Conservation (phyloP, 1,284 basidiomycete genomes). For the Papiliotrema flavescens region DNA sequence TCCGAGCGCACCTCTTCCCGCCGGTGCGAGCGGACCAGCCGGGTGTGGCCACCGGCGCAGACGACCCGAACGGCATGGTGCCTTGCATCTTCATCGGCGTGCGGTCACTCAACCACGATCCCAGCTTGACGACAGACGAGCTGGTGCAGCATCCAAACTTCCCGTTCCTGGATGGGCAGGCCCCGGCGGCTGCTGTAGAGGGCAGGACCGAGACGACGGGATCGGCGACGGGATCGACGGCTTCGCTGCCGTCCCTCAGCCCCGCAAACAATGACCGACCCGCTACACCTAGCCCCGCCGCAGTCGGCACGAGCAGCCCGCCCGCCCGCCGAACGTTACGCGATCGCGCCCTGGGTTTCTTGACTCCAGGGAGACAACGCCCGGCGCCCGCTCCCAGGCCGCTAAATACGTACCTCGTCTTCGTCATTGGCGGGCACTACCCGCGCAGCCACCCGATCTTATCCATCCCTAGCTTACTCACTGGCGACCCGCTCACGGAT, state of each 20-base stretch:
- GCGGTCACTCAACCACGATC: slow-evolving; percentile 36
- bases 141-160: slow-evolving; percentile 37
- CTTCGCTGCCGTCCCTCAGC: neutral
- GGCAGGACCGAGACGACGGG: neutral
- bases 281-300: neutral
- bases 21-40: slow-evolving; percentile 12
- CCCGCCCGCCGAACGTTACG: slow-evolving; percentile 21
- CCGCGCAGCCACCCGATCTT: slow-evolving; percentile 80
- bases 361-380: slow-evolving; percentile 1
- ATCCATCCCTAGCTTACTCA: slow-evolving; percentile 65
- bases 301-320: neutral
- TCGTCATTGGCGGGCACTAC: slow-evolving; percentile 67
- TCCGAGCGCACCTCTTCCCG: slow-evolving; percentile 48
- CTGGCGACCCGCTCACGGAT: slow-evolving; percentile 51
- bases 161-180: slow-evolving; percentile 40
- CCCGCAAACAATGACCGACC: neutral
- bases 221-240: neutral
- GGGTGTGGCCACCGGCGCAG: slow-evolving; percentile 1
- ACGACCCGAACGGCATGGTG: slow-evolving; percentile 30
- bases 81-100: slow-evolving; percentile 48
- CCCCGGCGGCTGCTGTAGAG: slow-evolving; percentile 10
- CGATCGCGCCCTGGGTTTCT: slow-evolving; percentile 23
- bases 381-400: slow-evolving; percentile 11
- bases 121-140: slow-evolving; percentile 35
- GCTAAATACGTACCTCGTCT: slow-evolving; percentile 44